phyloP scores from a whole-genome alignment of 148 eudicot species.

The Spergularia bocconei region DNA sequence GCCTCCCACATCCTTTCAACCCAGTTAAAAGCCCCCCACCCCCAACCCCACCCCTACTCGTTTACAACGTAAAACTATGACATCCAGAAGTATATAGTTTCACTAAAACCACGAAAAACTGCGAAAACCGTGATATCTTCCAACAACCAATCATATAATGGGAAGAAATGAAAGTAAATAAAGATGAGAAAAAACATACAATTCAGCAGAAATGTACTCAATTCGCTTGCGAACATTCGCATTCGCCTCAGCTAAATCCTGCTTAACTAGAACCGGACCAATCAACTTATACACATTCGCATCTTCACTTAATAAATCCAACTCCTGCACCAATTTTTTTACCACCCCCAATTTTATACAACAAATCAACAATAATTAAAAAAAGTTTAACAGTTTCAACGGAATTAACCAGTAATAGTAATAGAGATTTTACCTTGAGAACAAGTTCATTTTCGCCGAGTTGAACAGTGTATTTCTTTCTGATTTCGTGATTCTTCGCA shows the following conservation, averaged over 20 bases:
- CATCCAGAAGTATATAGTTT: no score
- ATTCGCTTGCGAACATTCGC: conserved; percentile 94
- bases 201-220: conserved; percentile 92
- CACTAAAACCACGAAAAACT: neutral
- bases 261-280: conserved; percentile 97
- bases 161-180: neutral
- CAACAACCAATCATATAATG: neutral
- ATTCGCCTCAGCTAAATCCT: conserved; percentile 96
- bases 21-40: neutral
- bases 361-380: neutral
- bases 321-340: conserved; percentile 49
- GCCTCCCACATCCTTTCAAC: neutral
- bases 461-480: conserved; percentile 92
- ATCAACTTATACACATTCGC: conserved; percentile 97
- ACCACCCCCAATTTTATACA: conserved; percentile 12
- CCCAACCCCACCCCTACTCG: no score
- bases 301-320: conserved; percentile 88
- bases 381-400: neutral
- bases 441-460: conserved; percentile 98
- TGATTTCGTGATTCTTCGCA: conserved; percentile 89
- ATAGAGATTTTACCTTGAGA: conserved; percentile 52
- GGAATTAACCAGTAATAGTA: neutral
- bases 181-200: conserved; percentile 44
- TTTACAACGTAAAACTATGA: no score
- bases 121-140: neutral